phyloP scores from a whole-genome alignment of 1,139 yeast genomes.

The Geotrichum siamense region DNA sequence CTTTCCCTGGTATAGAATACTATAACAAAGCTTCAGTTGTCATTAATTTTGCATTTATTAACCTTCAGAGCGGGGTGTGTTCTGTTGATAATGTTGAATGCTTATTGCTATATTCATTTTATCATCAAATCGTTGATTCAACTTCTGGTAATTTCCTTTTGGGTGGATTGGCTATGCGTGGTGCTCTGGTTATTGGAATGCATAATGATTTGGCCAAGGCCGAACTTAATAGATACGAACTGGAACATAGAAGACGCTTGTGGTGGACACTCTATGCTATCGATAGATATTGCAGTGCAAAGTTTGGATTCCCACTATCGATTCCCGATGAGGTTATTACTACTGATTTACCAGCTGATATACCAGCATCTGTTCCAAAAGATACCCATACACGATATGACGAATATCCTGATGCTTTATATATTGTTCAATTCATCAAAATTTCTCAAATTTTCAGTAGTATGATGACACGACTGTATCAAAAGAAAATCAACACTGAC shows the following conservation, averaged over 20 bases:
- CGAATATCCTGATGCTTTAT: slow-evolving; percentile 75
- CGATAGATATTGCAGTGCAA: slow-evolving; percentile 77
- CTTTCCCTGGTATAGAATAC: slow-evolving; percentile 22
- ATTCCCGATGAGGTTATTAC: slow-evolving; percentile 73
- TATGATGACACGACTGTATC: slow-evolving; percentile 63
- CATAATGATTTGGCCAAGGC: slow-evolving; percentile 38
- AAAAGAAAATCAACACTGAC: slow-evolving; percentile 53
- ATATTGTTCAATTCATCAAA: slow-evolving; percentile 68
- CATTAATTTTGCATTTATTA: slow-evolving; percentile 22
- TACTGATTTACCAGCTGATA: slow-evolving; percentile 60
- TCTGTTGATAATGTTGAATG: slow-evolving; percentile 57
- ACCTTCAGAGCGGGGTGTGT: slow-evolving; percentile 21
- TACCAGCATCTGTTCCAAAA: slow-evolving; percentile 48
- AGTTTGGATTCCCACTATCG: slow-evolving; percentile 76
- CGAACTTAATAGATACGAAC: slow-evolving; percentile 19
- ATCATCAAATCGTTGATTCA: slow-evolving; percentile 78
- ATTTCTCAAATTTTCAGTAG: slow-evolving; percentile 76
- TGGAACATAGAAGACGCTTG: slow-evolving; percentile 71
- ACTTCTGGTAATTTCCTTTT: slow-evolving; percentile 76
- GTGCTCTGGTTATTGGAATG: slow-evolving; percentile 70
- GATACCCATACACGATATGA: slow-evolving; percentile 42
- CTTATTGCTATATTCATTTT: slow-evolving; percentile 67
- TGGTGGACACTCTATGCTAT: slow-evolving; percentile 94
- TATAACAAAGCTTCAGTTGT: slow-evolving; percentile 23
- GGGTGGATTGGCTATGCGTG: slow-evolving; percentile 69